Conservation (phyloP, 179 eudicot genomes). For the Vitellaria paradoxa region DNA sequence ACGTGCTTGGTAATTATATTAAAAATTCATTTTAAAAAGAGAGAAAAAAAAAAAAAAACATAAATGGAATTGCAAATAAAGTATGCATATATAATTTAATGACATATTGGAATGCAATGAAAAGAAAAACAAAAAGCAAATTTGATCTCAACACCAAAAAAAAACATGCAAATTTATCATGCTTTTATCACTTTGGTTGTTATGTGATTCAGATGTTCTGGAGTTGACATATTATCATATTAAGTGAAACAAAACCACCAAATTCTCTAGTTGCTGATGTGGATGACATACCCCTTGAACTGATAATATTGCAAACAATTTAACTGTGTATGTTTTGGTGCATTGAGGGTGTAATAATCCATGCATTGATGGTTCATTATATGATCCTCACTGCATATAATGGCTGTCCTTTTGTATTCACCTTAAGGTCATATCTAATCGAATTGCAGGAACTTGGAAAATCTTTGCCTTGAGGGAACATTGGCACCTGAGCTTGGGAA, state of each 20-base stretch:
- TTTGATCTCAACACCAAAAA: too few species aligned
- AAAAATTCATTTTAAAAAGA: too few species aligned
- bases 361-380: background rate
- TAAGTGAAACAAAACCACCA: background rate
- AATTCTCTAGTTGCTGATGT: background rate
- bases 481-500: conserved; percentile 64
- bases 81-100: too few species aligned
- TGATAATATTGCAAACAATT: background rate
- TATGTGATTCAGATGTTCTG: background rate
- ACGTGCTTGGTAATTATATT: too few species aligned
- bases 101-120: too few species aligned
- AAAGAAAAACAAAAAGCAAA: too few species aligned
- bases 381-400: background rate
- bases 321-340: background rate
- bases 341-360: background rate
- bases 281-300: background rate
- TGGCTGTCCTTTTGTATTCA: background rate
- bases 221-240: background rate
- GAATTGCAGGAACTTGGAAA: conserved; percentile 51
- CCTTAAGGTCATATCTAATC: background rate
- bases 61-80: too few species aligned
- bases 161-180: background rate
- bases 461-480: conserved; percentile 70
- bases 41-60: too few species aligned
- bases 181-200: background rate